phyloP scores from a whole-genome alignment of 2,329 filamentous ascomycete genomes.

The Beauveria rudraprayagi region DNA sequence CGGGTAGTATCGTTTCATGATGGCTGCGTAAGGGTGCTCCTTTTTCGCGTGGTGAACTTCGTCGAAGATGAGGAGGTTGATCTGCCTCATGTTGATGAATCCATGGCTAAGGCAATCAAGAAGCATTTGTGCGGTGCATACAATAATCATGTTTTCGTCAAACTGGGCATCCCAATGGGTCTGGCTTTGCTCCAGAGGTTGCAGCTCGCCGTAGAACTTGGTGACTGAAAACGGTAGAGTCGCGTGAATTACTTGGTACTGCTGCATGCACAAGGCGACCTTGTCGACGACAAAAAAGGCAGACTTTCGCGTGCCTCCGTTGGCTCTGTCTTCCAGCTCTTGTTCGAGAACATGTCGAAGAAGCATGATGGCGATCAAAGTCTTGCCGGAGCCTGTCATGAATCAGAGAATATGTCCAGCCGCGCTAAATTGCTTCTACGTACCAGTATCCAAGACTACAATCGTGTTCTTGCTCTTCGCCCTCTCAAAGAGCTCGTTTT shows the following conservation, averaged over 20 bases:
- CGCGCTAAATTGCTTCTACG: fast-evolving
- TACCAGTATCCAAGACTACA: slow-evolving; percentile 85
- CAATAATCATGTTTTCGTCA: slow-evolving; percentile 67
- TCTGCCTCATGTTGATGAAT: slow-evolving; percentile 70
- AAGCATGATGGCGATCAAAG: slow-evolving; percentile 84
- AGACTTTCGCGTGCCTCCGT: slow-evolving; percentile 53
- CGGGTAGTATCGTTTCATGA: slow-evolving; percentile 81
- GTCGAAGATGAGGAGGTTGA: slow-evolving; percentile 90
- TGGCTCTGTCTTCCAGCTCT: slow-evolving; percentile 63
- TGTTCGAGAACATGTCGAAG: slow-evolving; percentile 67
- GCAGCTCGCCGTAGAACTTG: slow-evolving; percentile 66
- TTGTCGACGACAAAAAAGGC: slow-evolving; percentile 90
- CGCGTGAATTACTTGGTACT: slow-evolving; percentile 69
- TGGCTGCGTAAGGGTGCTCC: slow-evolving; percentile 80
- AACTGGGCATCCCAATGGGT: slow-evolving; percentile 46
- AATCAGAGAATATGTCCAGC: slow-evolving; percentile 4
- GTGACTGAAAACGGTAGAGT: slow-evolving; percentile 73
- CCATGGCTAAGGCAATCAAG: slow-evolving; percentile 69
- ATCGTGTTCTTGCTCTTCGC: slow-evolving; percentile 83
- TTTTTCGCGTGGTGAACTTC: slow-evolving; percentile 96
- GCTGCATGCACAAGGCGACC: slow-evolving; percentile 84
- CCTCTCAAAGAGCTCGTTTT: slow-evolving; percentile 81
- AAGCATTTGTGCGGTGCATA: slow-evolving; percentile 87
- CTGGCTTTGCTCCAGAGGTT: slow-evolving; percentile 30
- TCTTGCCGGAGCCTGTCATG: slow-evolving; percentile 73